These are phyloP conservation scores for Fusarium papillatum DNA, from an alignment of 2,329 filamentous ascomycete species.

Conservation along the genomic window DNA sequence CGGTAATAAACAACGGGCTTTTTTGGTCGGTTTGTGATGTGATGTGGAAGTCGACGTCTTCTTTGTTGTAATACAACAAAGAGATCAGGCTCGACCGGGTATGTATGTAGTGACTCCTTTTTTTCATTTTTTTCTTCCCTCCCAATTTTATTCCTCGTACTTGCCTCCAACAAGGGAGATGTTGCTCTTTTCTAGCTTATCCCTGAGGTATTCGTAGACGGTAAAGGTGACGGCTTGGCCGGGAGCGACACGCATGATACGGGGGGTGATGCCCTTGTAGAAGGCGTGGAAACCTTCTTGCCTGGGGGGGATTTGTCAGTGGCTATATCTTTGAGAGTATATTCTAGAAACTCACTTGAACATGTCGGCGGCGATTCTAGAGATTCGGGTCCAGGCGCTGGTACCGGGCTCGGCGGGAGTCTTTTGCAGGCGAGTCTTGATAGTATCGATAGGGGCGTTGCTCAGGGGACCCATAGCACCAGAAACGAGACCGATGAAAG, in stretches of 20 bases:
- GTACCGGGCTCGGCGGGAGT: conserved; percentile 86
- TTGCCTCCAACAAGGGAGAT: conserved; percentile 70
- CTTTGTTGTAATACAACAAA: neutral
- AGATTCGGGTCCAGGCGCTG: conserved; percentile 84
- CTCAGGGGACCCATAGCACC: conserved; percentile 97
- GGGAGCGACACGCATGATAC: conserved; percentile 97
- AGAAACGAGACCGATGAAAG: conserved; percentile 88
- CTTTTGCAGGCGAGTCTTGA: conserved; percentile 97
- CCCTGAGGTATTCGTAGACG: conserved; percentile 84
- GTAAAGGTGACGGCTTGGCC: conserved; percentile 87
- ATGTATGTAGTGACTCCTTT: neutral
- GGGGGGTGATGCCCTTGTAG: conserved; percentile 98
- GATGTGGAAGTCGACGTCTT: neutral
- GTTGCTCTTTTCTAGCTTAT: conserved; percentile 77
- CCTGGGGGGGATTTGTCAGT: conserved; percentile 54
- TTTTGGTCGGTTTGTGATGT: neutral
- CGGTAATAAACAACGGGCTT: conserved; percentile 5
- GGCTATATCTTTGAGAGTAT: fast-evolving
- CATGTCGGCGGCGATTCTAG: conserved; percentile 84
- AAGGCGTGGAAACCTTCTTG: conserved; percentile 96
- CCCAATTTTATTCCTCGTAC: conserved; percentile 73
- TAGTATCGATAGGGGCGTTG: conserved; percentile 98
- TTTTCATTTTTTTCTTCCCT: neutral
- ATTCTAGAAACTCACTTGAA: conserved; percentile 71
- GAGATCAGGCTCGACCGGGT: neutral